Evolutionary conservation across 805 yeast genomes (phyloP).

Genomic region (Pichia exigua): DNA sequence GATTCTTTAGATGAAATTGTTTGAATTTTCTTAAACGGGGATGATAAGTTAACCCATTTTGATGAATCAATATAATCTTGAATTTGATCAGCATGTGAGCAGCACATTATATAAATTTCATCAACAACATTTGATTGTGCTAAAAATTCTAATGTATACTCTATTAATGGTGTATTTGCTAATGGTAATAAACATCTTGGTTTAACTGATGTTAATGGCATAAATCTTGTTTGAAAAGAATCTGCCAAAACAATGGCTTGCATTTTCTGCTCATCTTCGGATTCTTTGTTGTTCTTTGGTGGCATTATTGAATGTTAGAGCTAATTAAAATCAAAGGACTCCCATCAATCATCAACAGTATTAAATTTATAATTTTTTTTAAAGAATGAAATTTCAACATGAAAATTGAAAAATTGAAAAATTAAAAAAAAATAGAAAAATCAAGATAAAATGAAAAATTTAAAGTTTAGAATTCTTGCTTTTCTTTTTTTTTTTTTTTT

Average conservation of each 20-base stretch:
- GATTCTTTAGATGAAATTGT: slow-evolving; percentile 81
- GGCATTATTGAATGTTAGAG: slow-evolving; percentile 12
- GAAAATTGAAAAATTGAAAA: background rate
- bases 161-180: slow-evolving; percentile 89
- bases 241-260: slow-evolving; percentile 95
- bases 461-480: no score
- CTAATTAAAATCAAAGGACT: background rate
- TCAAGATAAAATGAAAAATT: no score
- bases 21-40: slow-evolving; percentile 73
- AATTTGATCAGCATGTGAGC: slow-evolving; percentile 84
- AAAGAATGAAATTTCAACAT: background rate
- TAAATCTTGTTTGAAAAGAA: slow-evolving; percentile 84
- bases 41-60: slow-evolving; percentile 58
- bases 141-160: slow-evolving; percentile 88
- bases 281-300: slow-evolving; percentile 17
- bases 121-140: slow-evolving; percentile 77
- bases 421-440: background rate
- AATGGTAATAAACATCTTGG: slow-evolving; percentile 91
- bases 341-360: background rate
- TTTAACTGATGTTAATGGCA: slow-evolving; percentile 78
- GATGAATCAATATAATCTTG: slow-evolving; percentile 70
- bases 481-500: no score
- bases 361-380: background rate
- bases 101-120: slow-evolving; percentile 86
- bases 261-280: slow-evolving; percentile 59